Percentiles rank a stretch among this genome's conserved stretches.
Conservation (phyloP, 1,284 basidiomycete genomes). For the Trametes polyzona region DNA sequence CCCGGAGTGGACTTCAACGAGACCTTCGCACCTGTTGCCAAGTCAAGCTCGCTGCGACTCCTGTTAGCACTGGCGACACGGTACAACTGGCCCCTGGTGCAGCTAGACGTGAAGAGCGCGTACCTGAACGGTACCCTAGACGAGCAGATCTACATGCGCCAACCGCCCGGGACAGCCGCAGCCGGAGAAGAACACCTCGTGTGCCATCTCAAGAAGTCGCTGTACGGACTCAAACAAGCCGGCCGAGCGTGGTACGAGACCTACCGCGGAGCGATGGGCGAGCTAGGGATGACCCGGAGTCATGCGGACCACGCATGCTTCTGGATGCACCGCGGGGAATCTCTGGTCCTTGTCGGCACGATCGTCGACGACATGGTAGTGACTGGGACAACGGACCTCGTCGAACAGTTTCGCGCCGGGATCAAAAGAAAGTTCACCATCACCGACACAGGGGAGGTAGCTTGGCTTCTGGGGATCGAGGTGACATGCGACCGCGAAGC, state of each 20-base stretch:
- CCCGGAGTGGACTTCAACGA: slow-evolving; percentile 41
- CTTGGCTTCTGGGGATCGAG: slow-evolving; percentile 39
- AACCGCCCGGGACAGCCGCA: slow-evolving; percentile 29
- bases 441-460: slow-evolving; percentile 36
- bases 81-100: slow-evolving; percentile 36
- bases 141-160: slow-evolving; percentile 34
- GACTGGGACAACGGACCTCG: slow-evolving; percentile 20
- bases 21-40: slow-evolving; percentile 33
- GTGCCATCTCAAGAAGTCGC: slow-evolving; percentile 9
- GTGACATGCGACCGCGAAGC: slow-evolving; percentile 29
- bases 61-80: slow-evolving; percentile 31
- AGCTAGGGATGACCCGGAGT: slow-evolving; percentile 23
- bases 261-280: background rate
- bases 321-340: slow-evolving; percentile 16
- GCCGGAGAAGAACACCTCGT: background rate
- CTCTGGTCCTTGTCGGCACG: slow-evolving; percentile 20
- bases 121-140: slow-evolving; percentile 42
- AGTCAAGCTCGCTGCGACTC: slow-evolving; percentile 26
- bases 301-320: slow-evolving; percentile 36
- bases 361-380: slow-evolving; percentile 38
- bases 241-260: slow-evolving; percentile 11
- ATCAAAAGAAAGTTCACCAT: slow-evolving; percentile 35
- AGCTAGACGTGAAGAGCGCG: slow-evolving; percentile 44
- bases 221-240: slow-evolving; percentile 31
- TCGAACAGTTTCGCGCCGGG: slow-evolving; percentile 28